Base-by-base conservation (phyloP, 345 rosid species). In the Euphorbia lathyris region DNA sequence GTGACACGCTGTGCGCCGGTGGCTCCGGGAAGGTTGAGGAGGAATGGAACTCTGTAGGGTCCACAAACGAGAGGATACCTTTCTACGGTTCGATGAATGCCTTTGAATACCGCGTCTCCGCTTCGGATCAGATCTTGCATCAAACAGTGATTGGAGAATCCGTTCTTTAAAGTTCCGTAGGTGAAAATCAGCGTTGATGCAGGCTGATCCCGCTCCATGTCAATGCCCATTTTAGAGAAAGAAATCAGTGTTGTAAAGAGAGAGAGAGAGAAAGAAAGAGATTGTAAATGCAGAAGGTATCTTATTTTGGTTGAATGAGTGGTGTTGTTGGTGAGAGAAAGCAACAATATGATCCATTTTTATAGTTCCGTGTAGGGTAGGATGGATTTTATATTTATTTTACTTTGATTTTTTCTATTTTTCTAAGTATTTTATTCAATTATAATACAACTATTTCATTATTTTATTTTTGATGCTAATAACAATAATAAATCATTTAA, bases 1-100 rank as follows among this genome's bases (percentile, higher is more conserved):
- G 83, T 67, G 11, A 92, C 90, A 7, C 59, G 81, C 36, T 83
- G 78, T 0, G 79, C 51, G 1, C 93, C 96, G 1, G 81, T 56
- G 29, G 65, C 79, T 1, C 89, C 92, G 13, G 90, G 89, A 38
- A 89, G 74, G 76, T 92, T 79, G 74, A 92, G 87, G 74, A 92
- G 97, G 82, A 92, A 92, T 13, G 97, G 97, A 30, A 92, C 97
- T 5, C 83, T 60, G 76, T 85, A 92, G 0, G 97, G 97, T 52
- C 97, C 97, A 74, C 97, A 92, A 3, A 92, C 97, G 25, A 92
- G 89, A 2, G 97, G 97, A 63, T 79, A 86, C 0, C 47, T 71
- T 6, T 83, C 83, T 0, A 52, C 17, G 58, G 96, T 89, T 19
- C 76, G 75, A 66, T 66, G 85, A 19, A 77, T 59, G 40, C 97